phyloP scores from a whole-genome alignment of 2,329 filamentous ascomycete species.

The Penicillium sp. region DNA sequence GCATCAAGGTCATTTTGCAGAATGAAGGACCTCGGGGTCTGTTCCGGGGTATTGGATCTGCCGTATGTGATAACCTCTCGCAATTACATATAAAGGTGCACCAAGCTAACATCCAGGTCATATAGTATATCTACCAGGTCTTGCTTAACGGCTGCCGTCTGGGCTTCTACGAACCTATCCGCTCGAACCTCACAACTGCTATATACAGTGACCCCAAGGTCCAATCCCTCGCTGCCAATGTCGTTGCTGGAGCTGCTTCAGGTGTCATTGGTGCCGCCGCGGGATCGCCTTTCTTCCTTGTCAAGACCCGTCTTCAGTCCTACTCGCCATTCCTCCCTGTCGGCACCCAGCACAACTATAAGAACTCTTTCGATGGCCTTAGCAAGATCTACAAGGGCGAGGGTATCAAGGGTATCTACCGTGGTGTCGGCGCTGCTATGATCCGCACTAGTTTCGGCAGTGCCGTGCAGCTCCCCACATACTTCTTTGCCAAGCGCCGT shows the following conservation, averaged over 20 bases:
- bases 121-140: slow-evolving; percentile 87
- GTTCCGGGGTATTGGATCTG: slow-evolving; percentile 84
- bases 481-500: slow-evolving; percentile 93
- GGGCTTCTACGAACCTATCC: slow-evolving; percentile 96
- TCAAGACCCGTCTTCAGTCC: slow-evolving; percentile 94
- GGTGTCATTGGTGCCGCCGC: slow-evolving; percentile 90
- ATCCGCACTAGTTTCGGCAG: slow-evolving; percentile 93
- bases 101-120: slow-evolving; percentile 1
- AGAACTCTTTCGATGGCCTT: slow-evolving; percentile 80
- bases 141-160: slow-evolving; percentile 94
- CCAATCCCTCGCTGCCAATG: slow-evolving; percentile 87
- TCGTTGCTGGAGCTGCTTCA: slow-evolving; percentile 85
- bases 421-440: slow-evolving; percentile 90
- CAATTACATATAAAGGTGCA: neutral
- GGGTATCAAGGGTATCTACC: slow-evolving; percentile 78
- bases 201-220: slow-evolving; percentile 70
- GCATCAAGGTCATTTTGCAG: slow-evolving; percentile 81
- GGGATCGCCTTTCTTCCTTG: slow-evolving; percentile 93
- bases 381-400: slow-evolving; percentile 74
- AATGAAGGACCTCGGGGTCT: slow-evolving; percentile 87
- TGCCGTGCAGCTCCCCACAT: slow-evolving; percentile 93
- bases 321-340: slow-evolving; percentile 90
- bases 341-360: slow-evolving; percentile 93
- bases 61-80: slow-evolving; percentile 48
- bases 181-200: slow-evolving; percentile 65